Evolutionary conservation across 768 basidiomycete species (phyloP).

Genomic region (Tricholoma terreum): DNA sequence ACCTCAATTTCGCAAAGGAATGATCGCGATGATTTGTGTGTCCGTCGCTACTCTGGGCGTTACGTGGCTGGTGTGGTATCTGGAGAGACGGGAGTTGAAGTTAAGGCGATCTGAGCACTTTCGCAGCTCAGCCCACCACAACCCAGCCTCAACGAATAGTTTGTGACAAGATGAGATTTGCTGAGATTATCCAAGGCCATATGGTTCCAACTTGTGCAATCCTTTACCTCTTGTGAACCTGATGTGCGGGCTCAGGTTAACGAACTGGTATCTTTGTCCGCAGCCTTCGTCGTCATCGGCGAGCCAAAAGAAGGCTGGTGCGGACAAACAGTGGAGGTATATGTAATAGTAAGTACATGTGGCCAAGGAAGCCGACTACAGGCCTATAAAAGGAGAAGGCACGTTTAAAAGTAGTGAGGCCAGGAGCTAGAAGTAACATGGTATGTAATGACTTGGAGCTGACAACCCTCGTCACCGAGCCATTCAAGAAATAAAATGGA

Average conservation of each 20-base stretch:
- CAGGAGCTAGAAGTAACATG: too few species aligned
- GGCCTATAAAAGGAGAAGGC: not conserved
- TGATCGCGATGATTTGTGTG: slow-evolving; percentile 64
- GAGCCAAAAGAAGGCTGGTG: not conserved
- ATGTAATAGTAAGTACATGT: not conserved
- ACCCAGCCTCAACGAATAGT: not conserved
- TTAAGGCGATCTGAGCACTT: too few species aligned
- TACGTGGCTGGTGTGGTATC: slow-evolving; percentile 55
- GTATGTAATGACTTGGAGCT: too few species aligned
- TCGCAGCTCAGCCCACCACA: too few species aligned
- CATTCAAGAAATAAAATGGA: not conserved
- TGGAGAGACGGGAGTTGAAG: slow-evolving; percentile 39
- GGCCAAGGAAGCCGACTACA: not conserved
- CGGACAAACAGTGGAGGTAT: not conserved
- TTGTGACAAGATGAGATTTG: not conserved
- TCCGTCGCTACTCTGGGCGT: slow-evolving; percentile 52
- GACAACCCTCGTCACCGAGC: too few species aligned
- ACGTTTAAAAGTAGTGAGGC: not conserved
- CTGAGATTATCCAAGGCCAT: not conserved
- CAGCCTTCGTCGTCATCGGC: too few species aligned
- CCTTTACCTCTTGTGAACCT: not conserved
- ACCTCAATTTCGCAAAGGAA: slow-evolving; percentile 62
- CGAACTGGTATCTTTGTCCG: too few species aligned
- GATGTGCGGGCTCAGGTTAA: not conserved
- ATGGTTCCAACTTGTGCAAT: not conserved